Conservation (phyloP, 2,329 filamentous ascomycete species). For the Dendryphion nanum region DNA sequence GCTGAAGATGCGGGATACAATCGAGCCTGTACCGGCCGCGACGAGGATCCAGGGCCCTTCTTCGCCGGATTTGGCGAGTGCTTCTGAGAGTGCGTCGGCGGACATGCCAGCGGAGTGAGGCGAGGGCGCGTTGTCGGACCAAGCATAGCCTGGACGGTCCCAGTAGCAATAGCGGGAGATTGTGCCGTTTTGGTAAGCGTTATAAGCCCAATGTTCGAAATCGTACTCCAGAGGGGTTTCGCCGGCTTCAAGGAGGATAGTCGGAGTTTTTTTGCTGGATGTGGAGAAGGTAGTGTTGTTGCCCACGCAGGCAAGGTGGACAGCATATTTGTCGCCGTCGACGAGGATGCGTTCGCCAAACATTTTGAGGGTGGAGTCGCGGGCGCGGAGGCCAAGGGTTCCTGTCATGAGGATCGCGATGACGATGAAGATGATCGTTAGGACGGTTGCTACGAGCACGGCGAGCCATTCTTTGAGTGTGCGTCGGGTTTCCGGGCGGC, state of each 20-base stretch:
- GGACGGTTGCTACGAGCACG: slow-evolving; percentile 71
- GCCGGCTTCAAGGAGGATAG: slow-evolving; percentile 81
- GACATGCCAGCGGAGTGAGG: slow-evolving; percentile 91
- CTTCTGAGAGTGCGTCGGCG: slow-evolving; percentile 85
- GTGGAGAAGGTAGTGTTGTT: slow-evolving; percentile 54
- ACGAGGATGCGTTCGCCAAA: slow-evolving; percentile 78
- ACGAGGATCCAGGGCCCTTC: slow-evolving; percentile 85
- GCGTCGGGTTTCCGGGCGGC: slow-evolving; percentile 79
- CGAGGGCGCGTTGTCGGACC: slow-evolving; percentile 88
- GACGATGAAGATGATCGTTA: slow-evolving; percentile 66
- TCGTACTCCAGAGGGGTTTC: slow-evolving; percentile 76
- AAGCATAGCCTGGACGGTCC: slow-evolving; percentile 86
- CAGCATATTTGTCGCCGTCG: slow-evolving; percentile 77
- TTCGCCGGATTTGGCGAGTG: slow-evolving; percentile 76
- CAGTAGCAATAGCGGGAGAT: slow-evolving; percentile 92
- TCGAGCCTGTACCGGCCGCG: slow-evolving; percentile 80
- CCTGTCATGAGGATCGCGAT: slow-evolving; percentile 74
- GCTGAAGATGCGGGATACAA: slow-evolving; percentile 90
- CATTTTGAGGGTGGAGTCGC: slow-evolving; percentile 71
- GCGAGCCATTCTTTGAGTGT: slow-evolving; percentile 81
- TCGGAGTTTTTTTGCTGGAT: slow-evolving; percentile 62
- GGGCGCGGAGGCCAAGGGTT: slow-evolving; percentile 74
- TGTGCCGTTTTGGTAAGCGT: slow-evolving; percentile 73
- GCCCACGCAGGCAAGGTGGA: slow-evolving; percentile 85
- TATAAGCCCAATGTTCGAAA: slow-evolving; percentile 76